Evolutionary conservation across 1,284 basidiomycete genomes (phyloP), one percentile per base, ranked within the genome.

Genomic region (Macrocybe sp.): DNA sequence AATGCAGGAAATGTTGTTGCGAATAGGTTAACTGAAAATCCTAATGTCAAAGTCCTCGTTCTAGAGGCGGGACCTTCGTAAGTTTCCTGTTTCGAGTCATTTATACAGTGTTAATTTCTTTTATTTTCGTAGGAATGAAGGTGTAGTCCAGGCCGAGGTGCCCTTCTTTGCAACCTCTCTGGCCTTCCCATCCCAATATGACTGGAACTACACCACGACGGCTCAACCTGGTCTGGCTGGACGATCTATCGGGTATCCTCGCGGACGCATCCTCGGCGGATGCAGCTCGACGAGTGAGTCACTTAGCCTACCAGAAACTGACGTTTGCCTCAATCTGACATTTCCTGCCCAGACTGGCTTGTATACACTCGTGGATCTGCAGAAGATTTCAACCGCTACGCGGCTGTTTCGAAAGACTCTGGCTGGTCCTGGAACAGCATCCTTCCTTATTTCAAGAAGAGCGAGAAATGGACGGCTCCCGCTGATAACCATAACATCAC

Each of bases 351-450:
- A 65, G 63, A 63, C 41, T 55, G 47, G 34, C 50, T 63, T 52
- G 48, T 57, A 9, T 66, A 65, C 43, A 62, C 57, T 6, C 58
- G 64, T 7, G 66, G 65, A 8, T 58, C 62, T 1, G 44, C 46
- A 5, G 60, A 65, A 10, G 64, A 67, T 39, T 66, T 46, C 29
- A 55, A 67, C 41, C 54, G 59, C 7, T 59, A 48, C 35, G 63
- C 64, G 1, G 32, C 49, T 5, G 42, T 59, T 7, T 55, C 62
- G 1, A 59, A 56, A 3, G 65, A 68, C 47, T n/a, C 45, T 3
- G 57, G 59, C 2, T 67, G 65, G 65, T 53, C 58, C n/a, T 68
- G 65, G 65, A 51, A 64, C 33, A 54, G 37, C 2, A 34, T 59
- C 22, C 37, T 52, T 11, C 50, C 52, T 2, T 59, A 59, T 43